Conservation (phyloP, 2,329 filamentous ascomycete genomes). For the Allantophomopsis cytisporea region DNA sequence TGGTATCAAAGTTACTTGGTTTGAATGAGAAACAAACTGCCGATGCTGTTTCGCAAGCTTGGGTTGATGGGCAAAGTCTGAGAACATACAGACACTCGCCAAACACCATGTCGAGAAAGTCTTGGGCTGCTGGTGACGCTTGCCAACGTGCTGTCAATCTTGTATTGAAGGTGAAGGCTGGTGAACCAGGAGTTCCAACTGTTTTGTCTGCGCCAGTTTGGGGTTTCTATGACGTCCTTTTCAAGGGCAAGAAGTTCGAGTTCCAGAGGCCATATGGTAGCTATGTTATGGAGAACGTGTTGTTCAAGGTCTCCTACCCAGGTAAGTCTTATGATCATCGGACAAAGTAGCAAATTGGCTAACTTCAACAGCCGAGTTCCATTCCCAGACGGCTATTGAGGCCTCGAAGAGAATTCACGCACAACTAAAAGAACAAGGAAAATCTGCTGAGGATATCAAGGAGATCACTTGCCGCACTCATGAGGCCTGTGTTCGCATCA, state of each 20-base stretch:
- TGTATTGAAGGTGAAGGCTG: conserved; percentile 79
- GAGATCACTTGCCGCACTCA: conserved; percentile 88
- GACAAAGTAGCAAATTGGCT: conserved; percentile 5
- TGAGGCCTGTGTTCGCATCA: conserved; percentile 97
- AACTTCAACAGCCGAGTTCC: conserved; percentile 63
- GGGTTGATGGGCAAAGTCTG: conserved; percentile 91
- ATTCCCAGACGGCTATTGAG: conserved; percentile 96
- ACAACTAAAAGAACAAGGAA: conserved; percentile 71
- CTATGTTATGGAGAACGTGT: conserved; percentile 99
- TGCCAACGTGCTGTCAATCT: conserved; percentile 93
- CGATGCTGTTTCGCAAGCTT: conserved; percentile 91
- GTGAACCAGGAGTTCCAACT: conserved; percentile 81
- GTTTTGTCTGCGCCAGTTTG: conserved; percentile 86
- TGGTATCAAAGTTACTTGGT: conserved; percentile 90
- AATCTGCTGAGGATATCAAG: conserved; percentile 90
- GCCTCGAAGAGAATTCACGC: conserved; percentile 79
- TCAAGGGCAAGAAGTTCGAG: conserved; percentile 89
- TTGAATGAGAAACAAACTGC: conserved; percentile 82
- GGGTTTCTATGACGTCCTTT: conserved; percentile 98
- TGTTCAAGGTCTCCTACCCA: conserved; percentile 99
- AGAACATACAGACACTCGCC: conserved; percentile 95
- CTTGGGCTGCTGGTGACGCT: conserved; percentile 95
- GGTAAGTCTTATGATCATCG: conserved; percentile 34
- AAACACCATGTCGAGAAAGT: conserved; percentile 99
- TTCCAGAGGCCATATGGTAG: conserved; percentile 95